phyloP scores from a whole-genome alignment of 176 grass and related monocot species.

The Zizania latifolia region DNA sequence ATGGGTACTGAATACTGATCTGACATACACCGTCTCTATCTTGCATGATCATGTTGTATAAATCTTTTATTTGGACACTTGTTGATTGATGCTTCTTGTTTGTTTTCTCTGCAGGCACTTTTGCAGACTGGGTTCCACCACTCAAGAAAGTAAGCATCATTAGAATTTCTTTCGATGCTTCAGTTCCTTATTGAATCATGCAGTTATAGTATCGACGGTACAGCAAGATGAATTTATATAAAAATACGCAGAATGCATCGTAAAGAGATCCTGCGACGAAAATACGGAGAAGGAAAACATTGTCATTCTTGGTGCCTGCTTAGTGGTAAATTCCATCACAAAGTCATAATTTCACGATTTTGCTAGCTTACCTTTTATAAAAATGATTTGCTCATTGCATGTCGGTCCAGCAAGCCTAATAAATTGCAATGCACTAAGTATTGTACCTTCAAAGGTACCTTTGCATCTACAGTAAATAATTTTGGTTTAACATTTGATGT shows the following conservation, averaged over 20 bases:
- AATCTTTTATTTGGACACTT: neutral
- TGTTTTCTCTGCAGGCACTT: constrained; percentile 57
- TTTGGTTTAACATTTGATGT: constrained; percentile 1
- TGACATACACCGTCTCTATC: neutral
- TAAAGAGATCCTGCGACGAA: constrained; percentile 36
- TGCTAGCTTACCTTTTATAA: neutral
- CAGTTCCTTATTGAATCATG: neutral
- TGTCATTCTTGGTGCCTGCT: constrained; percentile 37
- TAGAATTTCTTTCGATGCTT: neutral
- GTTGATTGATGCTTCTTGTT: constrained; percentile 11
- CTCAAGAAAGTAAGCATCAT: constrained; percentile 50
- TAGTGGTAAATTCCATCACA: constrained; percentile 46
- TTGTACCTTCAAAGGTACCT: neutral
- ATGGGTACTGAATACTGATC: constrained; percentile 77
- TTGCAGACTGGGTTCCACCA: constrained; percentile 72
- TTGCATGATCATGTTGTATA: neutral
- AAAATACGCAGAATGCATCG: constrained; percentile 66
- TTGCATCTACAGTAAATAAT: neutral
- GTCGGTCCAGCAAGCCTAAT: neutral
- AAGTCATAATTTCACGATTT: neutral
- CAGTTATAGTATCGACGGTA: neutral
- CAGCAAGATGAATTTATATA: neutral
- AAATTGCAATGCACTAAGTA: neutral
- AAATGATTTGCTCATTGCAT: neutral
- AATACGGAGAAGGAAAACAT: constrained; percentile 39